Percentiles rank a stretch among this genome's conserved stretches.
Evolutionary conservation across 2,329 filamentous ascomycete genomes (phyloP).

Genomic region (Biscogniauxia marginata): DNA sequence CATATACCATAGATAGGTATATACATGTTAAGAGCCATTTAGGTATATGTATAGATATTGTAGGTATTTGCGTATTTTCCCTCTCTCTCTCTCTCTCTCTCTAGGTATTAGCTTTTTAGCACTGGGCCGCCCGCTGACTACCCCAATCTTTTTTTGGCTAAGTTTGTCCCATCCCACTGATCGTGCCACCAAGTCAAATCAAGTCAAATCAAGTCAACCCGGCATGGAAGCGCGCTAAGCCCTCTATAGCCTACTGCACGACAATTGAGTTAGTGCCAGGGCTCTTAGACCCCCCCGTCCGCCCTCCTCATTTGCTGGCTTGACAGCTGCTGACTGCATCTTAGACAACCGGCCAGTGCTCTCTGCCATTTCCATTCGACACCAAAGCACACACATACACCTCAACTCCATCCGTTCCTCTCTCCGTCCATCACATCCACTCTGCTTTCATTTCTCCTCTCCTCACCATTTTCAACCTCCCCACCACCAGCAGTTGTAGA

Average conservation of each 20-base stretch:
- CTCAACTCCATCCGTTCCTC: constrained; percentile 17
- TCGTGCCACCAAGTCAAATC: neutral
- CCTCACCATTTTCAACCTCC: constrained; percentile 24
- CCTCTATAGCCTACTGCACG: neutral
- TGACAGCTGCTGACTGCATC: constrained; percentile 21
- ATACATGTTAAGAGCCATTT: no score
- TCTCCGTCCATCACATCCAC: constrained; percentile 25
- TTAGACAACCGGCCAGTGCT: constrained; percentile 16
- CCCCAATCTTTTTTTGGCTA: neutral
- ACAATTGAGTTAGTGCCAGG: constrained; percentile 1
- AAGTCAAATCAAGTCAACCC: neutral
- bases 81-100: neutral
- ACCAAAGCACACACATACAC: constrained; percentile 3
- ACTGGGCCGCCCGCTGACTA: neutral
- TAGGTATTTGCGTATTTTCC: neutral
- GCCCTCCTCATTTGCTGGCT: constrained; percentile 4
- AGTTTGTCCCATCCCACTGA: no score
- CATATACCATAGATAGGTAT: no score
- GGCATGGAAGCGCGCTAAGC: neutral
- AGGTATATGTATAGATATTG: no score
- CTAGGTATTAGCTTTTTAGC: neutral
- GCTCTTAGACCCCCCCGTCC: constrained; percentile 7
- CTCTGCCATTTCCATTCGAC: constrained; percentile 15
- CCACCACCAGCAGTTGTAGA: constrained; percentile 24
- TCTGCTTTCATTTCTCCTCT: constrained; percentile 20